Conservation (phyloP, 108 stramenopile species). For the Cylindrotheca closterium region DNA sequence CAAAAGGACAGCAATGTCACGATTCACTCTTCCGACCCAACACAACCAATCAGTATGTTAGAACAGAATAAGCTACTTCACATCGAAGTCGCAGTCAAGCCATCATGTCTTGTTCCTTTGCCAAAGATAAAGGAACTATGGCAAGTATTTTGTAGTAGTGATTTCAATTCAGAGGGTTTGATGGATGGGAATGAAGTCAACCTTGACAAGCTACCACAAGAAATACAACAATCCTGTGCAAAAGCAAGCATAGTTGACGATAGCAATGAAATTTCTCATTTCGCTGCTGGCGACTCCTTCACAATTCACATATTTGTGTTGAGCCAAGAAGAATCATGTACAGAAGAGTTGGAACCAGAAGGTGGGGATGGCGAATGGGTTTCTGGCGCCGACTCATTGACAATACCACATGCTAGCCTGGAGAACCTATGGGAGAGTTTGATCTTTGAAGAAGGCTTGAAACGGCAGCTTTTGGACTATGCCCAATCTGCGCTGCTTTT, state of each 20-base stretch:
- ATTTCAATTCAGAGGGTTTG: background rate
- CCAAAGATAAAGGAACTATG: background rate
- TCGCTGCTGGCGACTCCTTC: conserved; percentile 9
- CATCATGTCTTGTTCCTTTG: conserved; percentile 5
- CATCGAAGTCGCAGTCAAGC: conserved; percentile 11
- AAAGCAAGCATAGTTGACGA: background rate
- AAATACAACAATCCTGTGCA: background rate
- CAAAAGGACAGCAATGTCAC: too few species aligned
- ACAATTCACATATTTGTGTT: conserved; percentile 32
- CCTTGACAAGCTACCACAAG: background rate
- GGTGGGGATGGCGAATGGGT: conserved; percentile 45
- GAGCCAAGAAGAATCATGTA: conserved; percentile 37
- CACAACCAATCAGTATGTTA: background rate
- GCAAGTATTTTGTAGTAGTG: background rate
- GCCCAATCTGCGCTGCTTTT: conserved; percentile 47
- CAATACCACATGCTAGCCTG: conserved; percentile 47
- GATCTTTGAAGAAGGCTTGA: conserved; percentile 31
- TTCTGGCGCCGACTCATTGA: conserved; percentile 45
- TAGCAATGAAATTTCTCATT: background rate
- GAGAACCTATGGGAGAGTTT: conserved; percentile 48
- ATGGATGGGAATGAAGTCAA: background rate
- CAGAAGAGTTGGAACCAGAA: conserved; percentile 42
- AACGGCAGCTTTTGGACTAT: conserved; percentile 35
- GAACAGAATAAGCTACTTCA: conserved; percentile 7
- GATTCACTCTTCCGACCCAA: background rate